Base-by-base conservation (phyloP, 805 yeast genomes). In the Candida xyloterini region DNA sequence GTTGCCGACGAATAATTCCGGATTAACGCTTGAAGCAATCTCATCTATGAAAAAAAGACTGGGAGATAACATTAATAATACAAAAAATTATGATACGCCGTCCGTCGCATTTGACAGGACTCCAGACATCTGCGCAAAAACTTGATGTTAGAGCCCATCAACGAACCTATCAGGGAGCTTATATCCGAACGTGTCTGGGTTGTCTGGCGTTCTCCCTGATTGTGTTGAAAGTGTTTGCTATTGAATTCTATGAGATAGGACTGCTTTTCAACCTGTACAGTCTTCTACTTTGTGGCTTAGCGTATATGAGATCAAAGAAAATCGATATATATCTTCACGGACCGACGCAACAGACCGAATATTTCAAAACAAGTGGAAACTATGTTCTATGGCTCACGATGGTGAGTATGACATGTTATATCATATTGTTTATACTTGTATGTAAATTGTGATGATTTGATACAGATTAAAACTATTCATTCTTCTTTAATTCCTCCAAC, bases 401-500 rank as follows among this genome's bases (percentile, higher is more conserved):
- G 0, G 56, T 81, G 3, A 80, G 84, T 48, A 44, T 77, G 5
- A 56, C 60, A 8, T 70, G 80, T 38, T 80, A 80, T 52, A 37
- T 72, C 5, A 67, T 74, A 1, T 57, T 82, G 42, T 59, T 83
- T 29, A 71, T 74, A 5, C 63, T 82, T 41, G 57, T 82, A 5
- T 45, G 71, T 32, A 54, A 71, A 33, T 59, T 78, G 59, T 71
- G 51, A 54, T 15, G 38, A 22, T 34, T n/a, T 23, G n/a, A 23
- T 11, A 11, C n/a, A 11, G 4, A 33, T 21, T 26, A 15, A 23
- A 5, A 18, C 20, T 11, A 48, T 43, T 60, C 78, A 87, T 59
- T 88, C 95, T 66, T 81, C 86, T 73, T 90, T 89, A 64, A 83
- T 73, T 65, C 96, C 96, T 57, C 93, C 91, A 41, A 76, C 61